phyloP scores from a whole-genome alignment of 495 filamentous ascomycete genomes.

The Aspergillus bridgeri region DNA sequence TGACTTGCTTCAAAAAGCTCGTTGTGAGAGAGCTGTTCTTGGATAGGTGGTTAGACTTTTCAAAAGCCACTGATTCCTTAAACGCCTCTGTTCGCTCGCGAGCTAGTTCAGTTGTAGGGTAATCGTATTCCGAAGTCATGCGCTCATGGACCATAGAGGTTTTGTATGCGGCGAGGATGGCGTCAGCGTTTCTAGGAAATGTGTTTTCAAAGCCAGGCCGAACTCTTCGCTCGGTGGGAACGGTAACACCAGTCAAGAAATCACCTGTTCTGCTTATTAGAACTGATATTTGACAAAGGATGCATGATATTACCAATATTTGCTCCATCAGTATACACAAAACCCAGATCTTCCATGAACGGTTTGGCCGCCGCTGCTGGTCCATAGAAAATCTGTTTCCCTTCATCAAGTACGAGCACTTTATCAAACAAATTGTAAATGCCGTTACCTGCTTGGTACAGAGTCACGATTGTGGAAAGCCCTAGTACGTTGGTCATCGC shows the following conservation, averaged over 20 bases:
- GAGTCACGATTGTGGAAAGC: conserved; percentile 40
- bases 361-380: conserved; percentile 55
- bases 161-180: conserved; percentile 38
- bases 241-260: conserved; percentile 68
- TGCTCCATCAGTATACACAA: conserved; percentile 59
- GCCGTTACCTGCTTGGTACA: conserved; percentile 60
- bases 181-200: conserved; percentile 46
- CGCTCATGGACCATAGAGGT: conserved; percentile 29
- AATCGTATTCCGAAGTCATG: conserved; percentile 48
- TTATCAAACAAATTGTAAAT: conserved; percentile 63
- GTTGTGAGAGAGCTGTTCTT: conserved; percentile 54
- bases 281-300: background rate
- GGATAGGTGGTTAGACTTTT: conserved; percentile 39
- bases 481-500: conserved; percentile 42
- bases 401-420: conserved; percentile 61
- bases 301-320: conserved; percentile 43
- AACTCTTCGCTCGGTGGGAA: conserved; percentile 60
- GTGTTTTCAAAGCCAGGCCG: conserved; percentile 48
- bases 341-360: conserved; percentile 67
- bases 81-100: conserved; percentile 46
- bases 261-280: conserved; percentile 39
- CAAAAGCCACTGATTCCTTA: conserved; percentile 42
- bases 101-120: conserved; percentile 42
- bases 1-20: conserved; percentile 55
- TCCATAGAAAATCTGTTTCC: conserved; percentile 59